Conservation (phyloP, 495 filamentous ascomycete species). For the Tuber umbilicatum region DNA sequence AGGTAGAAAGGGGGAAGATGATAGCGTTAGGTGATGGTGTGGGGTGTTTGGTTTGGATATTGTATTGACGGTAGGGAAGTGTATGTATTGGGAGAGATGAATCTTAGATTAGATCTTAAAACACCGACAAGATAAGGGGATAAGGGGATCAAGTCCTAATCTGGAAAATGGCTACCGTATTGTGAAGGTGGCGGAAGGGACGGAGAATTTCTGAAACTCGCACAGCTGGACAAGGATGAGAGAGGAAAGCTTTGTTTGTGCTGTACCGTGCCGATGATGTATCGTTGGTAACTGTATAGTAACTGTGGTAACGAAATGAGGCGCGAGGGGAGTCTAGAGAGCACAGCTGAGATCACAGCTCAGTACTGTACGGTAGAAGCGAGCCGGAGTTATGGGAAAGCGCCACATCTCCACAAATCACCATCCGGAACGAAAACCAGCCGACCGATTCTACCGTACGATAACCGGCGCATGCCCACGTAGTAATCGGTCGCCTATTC, state of each 20-base stretch:
- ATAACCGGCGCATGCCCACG: not conserved
- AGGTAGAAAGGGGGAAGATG: not conserved
- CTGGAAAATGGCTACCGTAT: not conserved
- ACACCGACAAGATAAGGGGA: not conserved
- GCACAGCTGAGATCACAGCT: not conserved
- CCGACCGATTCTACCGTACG: not conserved
- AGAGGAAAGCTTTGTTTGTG: not conserved
- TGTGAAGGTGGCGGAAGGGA: not conserved
- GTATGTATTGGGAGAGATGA: constrained; percentile 1
- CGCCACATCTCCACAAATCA: not conserved
- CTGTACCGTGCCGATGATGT: not conserved
- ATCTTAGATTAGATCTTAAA: constrained; percentile 2
- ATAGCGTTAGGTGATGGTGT: constrained; percentile 9
- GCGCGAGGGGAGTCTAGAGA: not conserved
- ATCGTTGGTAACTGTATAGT: not conserved
- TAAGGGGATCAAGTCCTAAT: not conserved
- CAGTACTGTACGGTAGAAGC: too few species aligned
- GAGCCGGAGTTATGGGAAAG: not conserved
- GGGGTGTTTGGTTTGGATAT: constrained; percentile 25
- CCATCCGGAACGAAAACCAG: not conserved
- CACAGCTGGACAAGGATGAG: not conserved
- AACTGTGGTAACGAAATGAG: constrained; percentile 7
- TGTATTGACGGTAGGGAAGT: constrained; percentile 16
- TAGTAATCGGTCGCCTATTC: not conserved
- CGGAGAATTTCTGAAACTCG: not conserved